Evolutionary conservation across 257 asterid genomes (phyloP).

Genomic region (Ehretia macrophylla): DNA sequence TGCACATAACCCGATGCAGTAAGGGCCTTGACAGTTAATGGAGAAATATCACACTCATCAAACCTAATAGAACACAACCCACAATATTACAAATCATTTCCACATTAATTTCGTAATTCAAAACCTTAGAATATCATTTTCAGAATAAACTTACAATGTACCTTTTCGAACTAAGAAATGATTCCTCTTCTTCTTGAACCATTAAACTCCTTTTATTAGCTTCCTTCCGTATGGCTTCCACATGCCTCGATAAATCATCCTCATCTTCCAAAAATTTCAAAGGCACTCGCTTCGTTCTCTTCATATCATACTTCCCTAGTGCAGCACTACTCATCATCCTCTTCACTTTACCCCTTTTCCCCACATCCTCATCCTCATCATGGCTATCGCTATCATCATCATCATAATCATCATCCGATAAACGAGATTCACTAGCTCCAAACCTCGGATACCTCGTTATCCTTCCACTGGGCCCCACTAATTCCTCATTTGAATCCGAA

Average conservation of each 20-base stretch:
- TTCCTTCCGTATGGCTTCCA: slow-evolving; percentile 63
- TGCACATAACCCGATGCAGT: slow-evolving; percentile 79
- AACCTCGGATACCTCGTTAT: slow-evolving; percentile 56
- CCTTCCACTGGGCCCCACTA: slow-evolving; percentile 17
- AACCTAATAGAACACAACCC: slow-evolving; percentile 51
- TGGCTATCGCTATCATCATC: slow-evolving; percentile 25
- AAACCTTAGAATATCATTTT: not conserved
- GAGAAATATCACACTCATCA: slow-evolving; percentile 74
- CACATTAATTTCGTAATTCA: not conserved
- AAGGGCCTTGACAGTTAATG: slow-evolving; percentile 70
- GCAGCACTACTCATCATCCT: slow-evolving; percentile 62
- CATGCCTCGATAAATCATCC: slow-evolving; percentile 55
- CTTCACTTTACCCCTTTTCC: slow-evolving; percentile 20
- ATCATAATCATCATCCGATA: slow-evolving; percentile 46
- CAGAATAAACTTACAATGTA: slow-evolving; percentile 20
- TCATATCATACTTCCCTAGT: slow-evolving; percentile 63
- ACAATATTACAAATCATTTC: slow-evolving; percentile 16
- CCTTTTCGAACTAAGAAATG: slow-evolving; percentile 71
- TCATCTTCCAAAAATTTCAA: slow-evolving; percentile 58
- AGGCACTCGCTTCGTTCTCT: slow-evolving; percentile 60
- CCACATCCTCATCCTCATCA: slow-evolving; percentile 32
- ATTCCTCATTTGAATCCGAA: slow-evolving; percentile 17
- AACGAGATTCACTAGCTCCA: slow-evolving; percentile 24
- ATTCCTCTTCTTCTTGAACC: slow-evolving; percentile 39
- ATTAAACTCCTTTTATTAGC: slow-evolving; percentile 37